Evolutionary conservation across 176 grass and related monocot species (phyloP), one percentile per base, ranked within the genome.

Genomic region (Aegilops umbellulata): DNA sequence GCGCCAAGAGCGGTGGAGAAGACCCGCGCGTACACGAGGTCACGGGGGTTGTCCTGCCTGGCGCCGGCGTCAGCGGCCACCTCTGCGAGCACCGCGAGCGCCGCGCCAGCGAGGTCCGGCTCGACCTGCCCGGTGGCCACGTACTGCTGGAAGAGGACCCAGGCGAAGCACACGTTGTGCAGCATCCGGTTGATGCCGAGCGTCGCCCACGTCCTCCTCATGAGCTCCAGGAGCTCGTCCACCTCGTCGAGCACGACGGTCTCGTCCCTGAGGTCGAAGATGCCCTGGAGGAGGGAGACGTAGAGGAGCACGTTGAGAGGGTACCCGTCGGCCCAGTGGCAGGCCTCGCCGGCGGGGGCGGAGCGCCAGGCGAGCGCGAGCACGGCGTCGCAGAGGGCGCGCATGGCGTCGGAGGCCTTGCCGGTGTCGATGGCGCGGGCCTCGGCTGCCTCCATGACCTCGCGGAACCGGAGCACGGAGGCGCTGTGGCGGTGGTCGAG

Each of bases 271-370:
- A 83, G 84, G 29, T 98, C 92, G 29, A 95, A 98, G 46, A 98
- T 46, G 60, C 88, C 73, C 64, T 92, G 90, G 38, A 98, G 92
- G 67, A 98, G 88, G 8, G 90, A 84, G 8, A 92, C 72, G 70
- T 98, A 98, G 76, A 98, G 92, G 87, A 94, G n/a, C 22, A 94
- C 79, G 6, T 92, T 98, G 24, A 98, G 89, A 6, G 93, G 96
- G 88, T 91, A 94, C 11, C 93, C 96, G 1, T 98, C 93, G 11
- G 90, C 96, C 96, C 96, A 98, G 65, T 98, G 93, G 79, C 93
- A 98, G 2, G 73, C 55, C 9, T 95, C 85, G 2, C 80, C 83
- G 26, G 83, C 47, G 39, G 10, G 2, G 74, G 77, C 51, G 42
- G 82, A 80, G 6, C 88, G 87, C 90, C 93, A 94, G 23, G 92